Evolutionary conservation across 345 rosid species (phyloP).

Genomic region (Citrus hindsii): DNA sequence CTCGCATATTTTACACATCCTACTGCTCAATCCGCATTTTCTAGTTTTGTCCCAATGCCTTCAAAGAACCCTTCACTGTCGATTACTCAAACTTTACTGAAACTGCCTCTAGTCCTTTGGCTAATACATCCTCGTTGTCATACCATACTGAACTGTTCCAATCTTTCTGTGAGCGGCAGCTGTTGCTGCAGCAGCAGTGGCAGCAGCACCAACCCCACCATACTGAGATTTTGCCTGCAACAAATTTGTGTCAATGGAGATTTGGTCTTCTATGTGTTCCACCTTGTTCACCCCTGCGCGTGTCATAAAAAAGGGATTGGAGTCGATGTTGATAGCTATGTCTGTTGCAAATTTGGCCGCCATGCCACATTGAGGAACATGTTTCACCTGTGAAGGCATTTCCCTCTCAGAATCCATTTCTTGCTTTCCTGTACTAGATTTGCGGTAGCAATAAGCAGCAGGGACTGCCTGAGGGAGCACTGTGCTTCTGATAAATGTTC

Average conservation of each 20-base stretch:
- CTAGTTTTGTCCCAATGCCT: background rate
- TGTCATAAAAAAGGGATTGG: constrained; percentile 74
- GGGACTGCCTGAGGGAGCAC: constrained; percentile 47
- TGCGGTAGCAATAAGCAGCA: constrained; percentile 37
- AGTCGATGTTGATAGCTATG: constrained; percentile 70
- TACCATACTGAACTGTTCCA: constrained; percentile 69
- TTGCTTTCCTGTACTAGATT: constrained; percentile 49
- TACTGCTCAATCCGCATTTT: background rate
- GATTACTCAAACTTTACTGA: background rate
- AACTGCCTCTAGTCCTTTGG: background rate
- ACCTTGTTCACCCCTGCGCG: constrained; percentile 53
- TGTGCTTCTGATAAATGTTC: constrained; percentile 53
- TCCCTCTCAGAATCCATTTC: constrained; percentile 55
- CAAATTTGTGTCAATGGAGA: constrained; percentile 55
- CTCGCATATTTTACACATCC: constrained; percentile 1
- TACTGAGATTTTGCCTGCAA: constrained; percentile 57
- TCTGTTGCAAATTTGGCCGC: constrained; percentile 59
- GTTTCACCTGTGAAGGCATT: constrained; percentile 45
- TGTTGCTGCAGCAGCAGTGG: constrained; percentile 34
- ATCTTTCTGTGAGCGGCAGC: constrained; percentile 61
- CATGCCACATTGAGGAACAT: constrained; percentile 48
- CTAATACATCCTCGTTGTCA: constrained; percentile 65
- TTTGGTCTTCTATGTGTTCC: constrained; percentile 51
- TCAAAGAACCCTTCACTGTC: background rate
- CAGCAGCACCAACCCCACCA: constrained; percentile 51